phyloP scores from a whole-genome alignment of 163 green algal genomes.

The Chloroidium sp. region DNA sequence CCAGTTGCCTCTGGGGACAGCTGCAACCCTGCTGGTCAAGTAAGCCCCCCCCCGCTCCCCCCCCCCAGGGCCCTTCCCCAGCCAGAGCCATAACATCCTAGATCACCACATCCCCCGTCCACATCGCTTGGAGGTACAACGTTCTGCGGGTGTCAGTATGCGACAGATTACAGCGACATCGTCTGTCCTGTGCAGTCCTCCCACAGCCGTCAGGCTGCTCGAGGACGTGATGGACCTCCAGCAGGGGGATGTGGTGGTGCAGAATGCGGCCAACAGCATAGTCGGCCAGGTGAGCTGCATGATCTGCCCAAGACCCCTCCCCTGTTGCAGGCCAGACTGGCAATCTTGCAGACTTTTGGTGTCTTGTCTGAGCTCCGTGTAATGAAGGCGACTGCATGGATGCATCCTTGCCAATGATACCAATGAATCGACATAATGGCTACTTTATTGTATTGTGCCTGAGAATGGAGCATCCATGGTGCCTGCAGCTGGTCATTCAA shows the following conservation, averaged over 20 bases:
- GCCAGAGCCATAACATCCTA: background rate
- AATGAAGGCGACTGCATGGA: background rate
- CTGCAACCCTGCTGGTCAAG: conserved; percentile 76
- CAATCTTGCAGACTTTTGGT: background rate
- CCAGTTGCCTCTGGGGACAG: conserved; percentile 44
- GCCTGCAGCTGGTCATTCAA: conserved; percentile 71
- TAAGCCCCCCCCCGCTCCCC: conserved; percentile 14
- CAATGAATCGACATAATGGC: background rate
- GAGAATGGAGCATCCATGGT: background rate
- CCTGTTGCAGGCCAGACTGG: background rate
- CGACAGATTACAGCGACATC: too few species aligned
- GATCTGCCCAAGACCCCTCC: background rate
- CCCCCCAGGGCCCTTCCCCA: background rate
- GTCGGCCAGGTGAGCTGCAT: conserved; percentile 57
- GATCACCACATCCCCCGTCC: background rate
- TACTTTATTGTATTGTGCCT: background rate
- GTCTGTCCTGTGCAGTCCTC: conserved; percentile 38
- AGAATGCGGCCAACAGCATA: conserved; percentile 76
- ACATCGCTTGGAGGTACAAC: background rate
- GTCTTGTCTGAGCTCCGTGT: background rate
- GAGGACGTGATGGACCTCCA: conserved; percentile 67
- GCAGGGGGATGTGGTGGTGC: conserved; percentile 69
- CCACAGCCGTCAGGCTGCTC: conserved; percentile 73
- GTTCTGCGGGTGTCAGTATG: too few species aligned
- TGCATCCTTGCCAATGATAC: background rate